These are phyloP conservation scores for Kokia cookei DNA, from an alignment of 441 rosid genomes.

Conservation along the genomic window DNA sequence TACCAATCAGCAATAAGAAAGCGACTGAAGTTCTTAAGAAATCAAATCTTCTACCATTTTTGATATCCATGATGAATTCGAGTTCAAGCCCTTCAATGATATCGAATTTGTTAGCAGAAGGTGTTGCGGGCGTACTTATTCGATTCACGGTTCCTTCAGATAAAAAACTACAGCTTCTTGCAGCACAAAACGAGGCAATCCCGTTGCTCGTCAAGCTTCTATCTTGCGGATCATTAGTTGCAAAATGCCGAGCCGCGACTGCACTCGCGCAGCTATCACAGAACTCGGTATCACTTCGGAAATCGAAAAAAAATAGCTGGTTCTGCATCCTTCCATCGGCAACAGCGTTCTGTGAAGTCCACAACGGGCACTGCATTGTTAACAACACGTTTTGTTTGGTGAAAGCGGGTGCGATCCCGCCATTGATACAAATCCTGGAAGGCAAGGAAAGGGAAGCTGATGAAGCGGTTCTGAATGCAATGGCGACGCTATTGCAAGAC, in stretches of 20 bases:
- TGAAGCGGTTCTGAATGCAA: constrained; percentile 46
- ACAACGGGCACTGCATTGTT: constrained; percentile 42
- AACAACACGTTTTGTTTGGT: constrained; percentile 57
- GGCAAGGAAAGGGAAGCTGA: constrained; percentile 48
- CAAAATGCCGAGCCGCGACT: constrained; percentile 46
- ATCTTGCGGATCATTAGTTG: constrained; percentile 33
- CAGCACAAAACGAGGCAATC: constrained; percentile 52
- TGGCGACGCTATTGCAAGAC: constrained; percentile 50
- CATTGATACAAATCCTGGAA: constrained; percentile 38
- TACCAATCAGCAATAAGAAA: constrained; percentile 41
- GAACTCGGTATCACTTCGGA: constrained; percentile 40
- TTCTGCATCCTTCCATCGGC: constrained; percentile 36
- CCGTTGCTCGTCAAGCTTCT: constrained; percentile 52
- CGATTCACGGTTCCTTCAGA: constrained; percentile 56
- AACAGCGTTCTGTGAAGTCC: constrained; percentile 44
- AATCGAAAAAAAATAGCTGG: constrained; percentile 41
- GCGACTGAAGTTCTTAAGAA: constrained; percentile 39
- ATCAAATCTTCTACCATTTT: constrained; percentile 34
- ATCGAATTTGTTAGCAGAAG: constrained; percentile 28
- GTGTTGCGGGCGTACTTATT: constrained; percentile 39
- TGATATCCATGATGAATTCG: constrained; percentile 32
- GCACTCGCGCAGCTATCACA: constrained; percentile 60
- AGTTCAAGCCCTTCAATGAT: constrained; percentile 16
- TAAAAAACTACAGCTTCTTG: constrained; percentile 46
- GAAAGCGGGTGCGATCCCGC: constrained; percentile 48